Evolutionary conservation across 495 filamentous ascomycete genomes (phyloP), one percentile per base, ranked within the genome.

Genomic region (Melanomma pulvis-pyrius): DNA sequence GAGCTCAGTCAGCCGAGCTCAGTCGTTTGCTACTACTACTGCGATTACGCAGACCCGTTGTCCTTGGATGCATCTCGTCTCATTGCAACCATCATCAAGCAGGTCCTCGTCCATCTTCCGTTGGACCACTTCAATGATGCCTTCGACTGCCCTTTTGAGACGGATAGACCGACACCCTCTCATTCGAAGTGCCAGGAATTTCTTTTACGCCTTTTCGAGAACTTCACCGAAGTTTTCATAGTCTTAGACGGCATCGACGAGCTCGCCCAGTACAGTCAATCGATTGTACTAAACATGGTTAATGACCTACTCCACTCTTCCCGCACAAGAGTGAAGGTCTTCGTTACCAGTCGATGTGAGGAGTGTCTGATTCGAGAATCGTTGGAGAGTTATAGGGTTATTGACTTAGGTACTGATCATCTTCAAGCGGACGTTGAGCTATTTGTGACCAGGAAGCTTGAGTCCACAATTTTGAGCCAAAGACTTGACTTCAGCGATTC

Each of bases 231-330:
- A n/a, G 51, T 64, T 13, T 49, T 63, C 26, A 15, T 72, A 6
- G 41, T 70, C 49, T 24, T 69, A 13, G 70, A 70, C 36, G 67
- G 67, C 8, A n/a, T 72, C 13, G 70, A 72, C 51, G 70, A 67
- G 34, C 49, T 69, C 6, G 8, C 24, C 21, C 30, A 22, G n/a
- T 46, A 62, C 5, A 22, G 46, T 13, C 58, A 63, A 44, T 0
- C 46, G 2, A n/a, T 13, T 22, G 21, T 52, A 3, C 34, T 66
- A 24, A 17, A 56, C 13, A 17, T 63, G 5, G 57, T 62, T 5
- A 26, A 55, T 2, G 0, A n/a, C 17, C 28, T 65, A 11, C 2
- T 55, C 2, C 7, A 47, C 5, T 15, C 21, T 19, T 24, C 7
- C 9, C 4, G 2, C 6, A 21, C 19, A 1, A 13, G 9, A 24